Evolutionary conservation across 352 stramenopile species (phyloP).

Genomic region (Albugo laibachii): DNA sequence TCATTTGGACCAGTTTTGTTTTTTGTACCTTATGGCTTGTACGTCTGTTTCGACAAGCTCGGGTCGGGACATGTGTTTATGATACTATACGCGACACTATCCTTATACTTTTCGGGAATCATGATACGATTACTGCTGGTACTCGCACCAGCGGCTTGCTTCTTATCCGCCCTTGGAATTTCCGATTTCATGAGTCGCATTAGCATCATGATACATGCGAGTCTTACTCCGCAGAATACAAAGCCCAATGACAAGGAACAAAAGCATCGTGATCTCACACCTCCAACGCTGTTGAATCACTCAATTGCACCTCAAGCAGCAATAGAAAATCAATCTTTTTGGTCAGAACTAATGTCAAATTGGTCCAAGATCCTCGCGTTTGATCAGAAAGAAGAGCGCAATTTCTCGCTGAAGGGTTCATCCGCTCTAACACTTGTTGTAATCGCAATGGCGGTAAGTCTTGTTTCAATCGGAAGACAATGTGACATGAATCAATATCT

Average conservation of each 20-base stretch:
- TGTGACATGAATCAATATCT: neutral
- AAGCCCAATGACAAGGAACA: no score
- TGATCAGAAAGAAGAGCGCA: neutral
- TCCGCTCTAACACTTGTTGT: conserved; percentile 19
- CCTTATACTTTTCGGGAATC: conserved; percentile 85
- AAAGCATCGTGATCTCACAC: no score
- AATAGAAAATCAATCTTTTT: no score
- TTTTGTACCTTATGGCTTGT: conserved; percentile 79
- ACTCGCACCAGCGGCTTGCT: conserved; percentile 76
- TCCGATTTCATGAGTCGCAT: conserved; percentile 29
- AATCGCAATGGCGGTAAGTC: conserved; percentile 32
- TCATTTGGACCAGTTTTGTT: conserved; percentile 79
- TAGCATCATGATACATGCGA: neutral
- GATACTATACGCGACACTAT: conserved; percentile 81
- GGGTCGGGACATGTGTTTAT: conserved; percentile 72
- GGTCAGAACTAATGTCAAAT: neutral
- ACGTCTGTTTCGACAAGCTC: conserved; percentile 62
- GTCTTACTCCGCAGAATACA: no score
- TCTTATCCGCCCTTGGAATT: conserved; percentile 72
- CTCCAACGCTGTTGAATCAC: no score
- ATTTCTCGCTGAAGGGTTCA: conserved; percentile 1
- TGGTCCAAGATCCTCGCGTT: neutral
- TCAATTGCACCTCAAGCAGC: no score
- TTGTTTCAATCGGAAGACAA: neutral
- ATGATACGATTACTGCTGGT: conserved; percentile 87